Base-by-base conservation (phyloP, 1,284 basidiomycete species). In the Paramarasmius palmivorus region DNA sequence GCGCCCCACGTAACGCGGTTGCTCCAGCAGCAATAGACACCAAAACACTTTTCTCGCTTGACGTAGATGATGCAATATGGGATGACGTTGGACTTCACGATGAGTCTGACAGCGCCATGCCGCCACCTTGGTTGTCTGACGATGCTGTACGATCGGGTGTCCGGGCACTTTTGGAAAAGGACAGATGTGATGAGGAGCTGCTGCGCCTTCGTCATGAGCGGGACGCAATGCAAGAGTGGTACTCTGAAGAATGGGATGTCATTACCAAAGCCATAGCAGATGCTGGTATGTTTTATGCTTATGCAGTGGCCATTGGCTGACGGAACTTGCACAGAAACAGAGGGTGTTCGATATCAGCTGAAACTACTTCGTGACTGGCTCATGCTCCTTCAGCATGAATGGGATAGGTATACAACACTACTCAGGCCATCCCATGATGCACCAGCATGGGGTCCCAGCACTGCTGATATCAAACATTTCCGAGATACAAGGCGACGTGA, bases 41-140 rank as follows among this genome's bases (percentile, higher is more conserved):
- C 14, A 46, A 59, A 2, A 45, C 40, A 3, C 37, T 64, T 3
- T 63, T 59, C 47, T 22, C 23, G 1, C 41, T 64, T 1, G 61
- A 64, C 40, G 54, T 64, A 12, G 61, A 64, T 52, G 57, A 64
- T 47, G 44, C 22, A 4, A 63, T 64, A 10, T 64, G 59, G 59
- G 53, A 62, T 22, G 59, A 64, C 52, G 42, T 58, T 5, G 59
- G 61, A 0, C 44, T 63, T 1, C 38, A 15, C 17, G 58, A 61
- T 29, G 55, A 52, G 5, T 23, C 46, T 35, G 36, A 49, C 26
- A 32, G 17, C 3, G 29, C 14, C 8, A 12, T 7, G 4, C 51
- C 37, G 8, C 40, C 48, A 6, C 12, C 40, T 2, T 57, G 55
- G 55, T 17, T 57, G 4, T 14, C 38, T 7, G 47, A 53, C 20